Percentiles rank a stretch among this genome's conserved stretches.
Evolutionary conservation across 176 grass and related monocot species (phyloP).

Genomic region (Lolium rigidum): DNA sequence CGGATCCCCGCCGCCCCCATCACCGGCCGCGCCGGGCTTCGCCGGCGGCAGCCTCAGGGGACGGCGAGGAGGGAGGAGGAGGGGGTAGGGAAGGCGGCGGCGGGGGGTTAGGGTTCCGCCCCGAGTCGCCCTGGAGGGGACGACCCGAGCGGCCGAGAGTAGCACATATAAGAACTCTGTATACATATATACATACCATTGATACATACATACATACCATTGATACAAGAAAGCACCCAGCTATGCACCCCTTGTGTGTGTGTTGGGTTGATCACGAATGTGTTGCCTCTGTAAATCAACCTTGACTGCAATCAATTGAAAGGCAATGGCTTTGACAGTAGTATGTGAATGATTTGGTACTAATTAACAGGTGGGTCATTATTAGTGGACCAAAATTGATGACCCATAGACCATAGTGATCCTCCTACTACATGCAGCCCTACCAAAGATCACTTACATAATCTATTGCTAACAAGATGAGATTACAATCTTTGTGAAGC

Average conservation of each 20-base stretch:
- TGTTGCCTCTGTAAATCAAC: conserved; percentile 12
- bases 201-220: too few species aligned
- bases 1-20: too few species aligned
- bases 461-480: conserved; percentile 40
- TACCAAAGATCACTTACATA: conserved; percentile 15
- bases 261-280: background rate
- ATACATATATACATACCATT: too few species aligned
- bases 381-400: conserved; percentile 44
- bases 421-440: background rate
- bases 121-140: too few species aligned
- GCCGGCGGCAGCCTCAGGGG: too few species aligned
- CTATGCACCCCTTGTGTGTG: background rate
- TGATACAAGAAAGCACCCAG: background rate
- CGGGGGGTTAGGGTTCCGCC: too few species aligned
- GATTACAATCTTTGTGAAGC: conserved; percentile 37
- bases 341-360: conserved; percentile 17
- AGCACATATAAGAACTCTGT: too few species aligned
- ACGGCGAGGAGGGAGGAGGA: too few species aligned
- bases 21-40: too few species aligned
- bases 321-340: conserved; percentile 23
- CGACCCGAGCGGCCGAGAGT: too few species aligned
- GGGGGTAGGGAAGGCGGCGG: too few species aligned
- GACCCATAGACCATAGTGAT: conserved; percentile 11
- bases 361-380: conserved; percentile 3
- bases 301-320: conserved; percentile 31